Evolutionary conservation across 129 eudicot genomes (phyloP).

Genomic region (Centella asiatica): DNA sequence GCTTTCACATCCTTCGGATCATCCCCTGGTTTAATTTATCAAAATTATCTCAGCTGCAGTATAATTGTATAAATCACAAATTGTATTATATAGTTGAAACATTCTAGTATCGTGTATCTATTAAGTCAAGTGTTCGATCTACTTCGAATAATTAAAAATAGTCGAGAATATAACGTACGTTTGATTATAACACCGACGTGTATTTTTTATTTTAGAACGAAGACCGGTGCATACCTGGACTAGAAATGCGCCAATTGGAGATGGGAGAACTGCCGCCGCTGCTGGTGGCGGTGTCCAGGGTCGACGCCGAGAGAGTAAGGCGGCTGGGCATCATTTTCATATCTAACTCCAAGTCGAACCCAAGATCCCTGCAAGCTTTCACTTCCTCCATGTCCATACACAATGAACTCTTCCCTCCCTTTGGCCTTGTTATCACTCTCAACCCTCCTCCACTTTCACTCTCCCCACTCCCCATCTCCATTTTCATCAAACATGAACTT

Average conservation of each 20-base stretch:
- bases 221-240: conserved; percentile 5
- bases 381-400: conserved; percentile 24
- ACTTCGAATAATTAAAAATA: neutral
- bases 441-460: conserved; percentile 13
- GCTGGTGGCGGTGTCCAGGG: conserved; percentile 10
- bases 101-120: too few species aligned
- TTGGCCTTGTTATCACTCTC: conserved; percentile 16
- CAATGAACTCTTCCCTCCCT: conserved; percentile 17
- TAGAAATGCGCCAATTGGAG: conserved; percentile 20
- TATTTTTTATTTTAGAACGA: neutral
- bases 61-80: too few species aligned
- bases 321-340: neutral
- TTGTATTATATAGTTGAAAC: too few species aligned
- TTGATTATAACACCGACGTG: neutral
- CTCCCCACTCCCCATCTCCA: neutral
- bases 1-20: conserved; percentile 25
- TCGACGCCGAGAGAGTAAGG: neutral
- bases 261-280: conserved; percentile 16
- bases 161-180: neutral
- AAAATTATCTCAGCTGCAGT: neutral
- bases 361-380: conserved; percentile 25
- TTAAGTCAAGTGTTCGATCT: too few species aligned
- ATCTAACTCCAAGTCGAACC: conserved; percentile 18
- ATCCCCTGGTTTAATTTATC: conserved; percentile 2
- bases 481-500: neutral